phyloP scores from a whole-genome alignment of 768 basidiomycete species.

The Amylocystis lapponica region DNA sequence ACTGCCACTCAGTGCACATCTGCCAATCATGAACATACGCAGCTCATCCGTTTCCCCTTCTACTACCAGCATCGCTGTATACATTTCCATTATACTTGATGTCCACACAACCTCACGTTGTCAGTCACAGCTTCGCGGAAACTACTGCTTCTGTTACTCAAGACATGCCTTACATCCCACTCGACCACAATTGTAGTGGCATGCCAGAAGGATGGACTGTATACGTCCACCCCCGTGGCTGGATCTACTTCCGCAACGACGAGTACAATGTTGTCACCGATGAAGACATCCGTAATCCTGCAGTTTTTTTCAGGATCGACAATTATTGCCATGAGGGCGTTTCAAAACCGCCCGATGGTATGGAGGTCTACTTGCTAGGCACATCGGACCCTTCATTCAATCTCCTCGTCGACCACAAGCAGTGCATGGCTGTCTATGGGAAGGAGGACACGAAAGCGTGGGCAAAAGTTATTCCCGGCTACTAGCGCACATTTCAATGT shows the following conservation, averaged over 20 bases:
- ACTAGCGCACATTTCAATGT: too few species aligned
- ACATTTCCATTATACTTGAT: too few species aligned
- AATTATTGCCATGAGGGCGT: constrained; percentile 26
- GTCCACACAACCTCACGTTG: too few species aligned
- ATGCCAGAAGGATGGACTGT: constrained; percentile 31
- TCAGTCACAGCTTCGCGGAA: too few species aligned
- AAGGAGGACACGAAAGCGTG: too few species aligned
- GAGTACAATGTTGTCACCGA: constrained; percentile 38
- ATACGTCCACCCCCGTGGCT: constrained; percentile 43
- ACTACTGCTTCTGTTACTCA: too few species aligned
- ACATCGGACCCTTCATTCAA: constrained; percentile 26
- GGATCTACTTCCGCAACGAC: constrained; percentile 44
- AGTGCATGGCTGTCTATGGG: constrained; percentile 40
- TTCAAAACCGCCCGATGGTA: constrained; percentile 29
- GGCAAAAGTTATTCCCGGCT: too few species aligned
- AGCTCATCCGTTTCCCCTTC: too few species aligned
- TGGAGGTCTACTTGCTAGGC: constrained; percentile 40
- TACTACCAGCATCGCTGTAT: too few species aligned
- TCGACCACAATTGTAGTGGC: background rate
- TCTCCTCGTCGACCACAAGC: constrained; percentile 41
- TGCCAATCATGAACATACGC: too few species aligned
- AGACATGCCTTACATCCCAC: background rate
- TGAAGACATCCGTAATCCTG: constrained; percentile 42
- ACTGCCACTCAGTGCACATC: too few species aligned
- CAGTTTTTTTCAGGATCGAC: constrained; percentile 25